A percentile compares a stretch with the other conserved stretches of the same genome.
Conservation (phyloP, 257 asterid genomes). For the Solanum rostratum region DNA sequence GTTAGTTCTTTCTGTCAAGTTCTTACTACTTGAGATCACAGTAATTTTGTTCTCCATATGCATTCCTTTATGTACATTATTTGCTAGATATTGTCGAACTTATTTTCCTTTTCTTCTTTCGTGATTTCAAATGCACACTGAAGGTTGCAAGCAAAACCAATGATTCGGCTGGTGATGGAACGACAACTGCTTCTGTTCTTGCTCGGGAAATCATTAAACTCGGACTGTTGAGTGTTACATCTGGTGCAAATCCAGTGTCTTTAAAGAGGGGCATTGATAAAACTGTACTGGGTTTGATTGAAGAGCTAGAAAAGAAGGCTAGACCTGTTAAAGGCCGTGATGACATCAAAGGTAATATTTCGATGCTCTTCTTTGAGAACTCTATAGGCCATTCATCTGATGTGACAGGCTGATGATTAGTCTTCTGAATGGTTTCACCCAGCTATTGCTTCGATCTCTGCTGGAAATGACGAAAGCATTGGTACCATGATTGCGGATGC, state of each 20-base stretch:
- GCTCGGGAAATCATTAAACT: constrained; percentile 96
- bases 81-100: background rate
- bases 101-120: background rate
- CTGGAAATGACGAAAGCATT: constrained; percentile 81
- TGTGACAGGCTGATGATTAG: background rate
- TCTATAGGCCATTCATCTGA: background rate
- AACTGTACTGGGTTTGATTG: constrained; percentile 63
- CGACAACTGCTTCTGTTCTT: constrained; percentile 87
- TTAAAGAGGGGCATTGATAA: constrained; percentile 88
- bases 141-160: constrained; percentile 99
- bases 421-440: background rate
- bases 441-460: constrained; percentile 91
- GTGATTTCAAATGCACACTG: background rate
- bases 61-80: background rate
- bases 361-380: background rate
- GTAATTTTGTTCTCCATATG: background rate
- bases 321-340: constrained; percentile 94
- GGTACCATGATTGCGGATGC: constrained; percentile 95
- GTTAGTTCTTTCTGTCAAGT: constrained; percentile 19
- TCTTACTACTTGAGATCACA: background rate
- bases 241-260: constrained; percentile 96
- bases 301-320: constrained; percentile 76
- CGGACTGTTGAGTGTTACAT: constrained; percentile 85
- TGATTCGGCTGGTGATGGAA: constrained; percentile 99
- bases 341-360: constrained; percentile 66